Evolutionary conservation across 2,329 filamentous ascomycete species (phyloP), one percentile per base, ranked within the genome.

Genomic region (Hirsutella minnesotensis): DNA sequence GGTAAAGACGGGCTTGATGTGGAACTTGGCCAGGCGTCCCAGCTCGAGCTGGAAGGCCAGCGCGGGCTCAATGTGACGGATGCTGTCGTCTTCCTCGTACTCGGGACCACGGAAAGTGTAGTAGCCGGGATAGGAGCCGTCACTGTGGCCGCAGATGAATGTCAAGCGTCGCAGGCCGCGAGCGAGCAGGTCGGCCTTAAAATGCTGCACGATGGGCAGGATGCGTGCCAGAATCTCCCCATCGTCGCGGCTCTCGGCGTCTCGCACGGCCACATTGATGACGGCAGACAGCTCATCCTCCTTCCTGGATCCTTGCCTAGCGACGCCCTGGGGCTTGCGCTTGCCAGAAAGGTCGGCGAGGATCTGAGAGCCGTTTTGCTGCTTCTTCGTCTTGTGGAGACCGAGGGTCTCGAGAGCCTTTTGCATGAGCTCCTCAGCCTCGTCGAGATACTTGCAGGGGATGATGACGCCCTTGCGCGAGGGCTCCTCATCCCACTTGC

Each of bases 11-110:
- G 92, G 90, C 70, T 89, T 94, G 68, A 96, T 94, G 69, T 88
- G 82, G 78, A 98, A 98, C 70, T 95, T 96, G 58, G 84, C 85
- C 24, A 98, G 78, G 63, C 92, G 85, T 46, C 81, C 83, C 50
- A 98, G 81, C 67, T 98, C 92, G 62, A 96, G 85, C 73, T 98
- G 92, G 86, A 96, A 98, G 58, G 92, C 89, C 63, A 95, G 75
- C 43, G 92, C 90, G 40, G 92, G 92, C 68, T 98, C 92, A 51
- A 79, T 94, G 72, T 98, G 90, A 69, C 92, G 90, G 58, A 98
- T 96, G 63, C 85, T 94, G 63, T 86, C 79, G 57, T 98, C 92
- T 65, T 98, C 92, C 41, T 79, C 73, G 64, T 94, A 98, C 41
- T 72, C 68, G 22, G 92, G 90, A 5, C 90, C 90, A 60, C 92